phyloP scores from a whole-genome alignment of 2,329 filamentous ascomycete genomes.

The Paracoccidioides lutzii region DNA sequence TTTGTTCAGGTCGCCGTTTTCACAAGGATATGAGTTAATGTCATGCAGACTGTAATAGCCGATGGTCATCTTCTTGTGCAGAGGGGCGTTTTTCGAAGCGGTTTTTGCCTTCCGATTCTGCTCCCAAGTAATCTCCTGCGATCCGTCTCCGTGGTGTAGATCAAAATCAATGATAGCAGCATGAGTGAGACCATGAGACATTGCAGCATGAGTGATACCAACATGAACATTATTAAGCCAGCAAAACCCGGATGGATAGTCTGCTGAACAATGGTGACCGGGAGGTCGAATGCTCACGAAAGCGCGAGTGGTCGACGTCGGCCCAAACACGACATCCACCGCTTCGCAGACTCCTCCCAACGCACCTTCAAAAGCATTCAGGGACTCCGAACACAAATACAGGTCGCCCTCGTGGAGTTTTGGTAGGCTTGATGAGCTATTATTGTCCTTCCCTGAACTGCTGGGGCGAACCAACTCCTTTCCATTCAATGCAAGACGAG shows the following conservation, averaged over 20 bases:
- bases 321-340: slow-evolving; percentile 67
- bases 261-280: slow-evolving; percentile 86
- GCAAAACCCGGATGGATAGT: slow-evolving; percentile 87
- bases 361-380: slow-evolving; percentile 78
- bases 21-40: slow-evolving; percentile 96
- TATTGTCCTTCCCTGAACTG: slow-evolving; percentile 25
- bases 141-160: slow-evolving; percentile 88
- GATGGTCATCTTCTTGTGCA: slow-evolving; percentile 72
- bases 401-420: slow-evolving; percentile 78
- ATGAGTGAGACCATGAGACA: slow-evolving; percentile 76
- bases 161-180: slow-evolving; percentile 90
- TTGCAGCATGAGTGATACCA: slow-evolving; percentile 79
- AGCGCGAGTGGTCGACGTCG: slow-evolving; percentile 54
- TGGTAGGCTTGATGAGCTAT: slow-evolving; percentile 29
- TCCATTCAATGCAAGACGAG: slow-evolving; percentile 60
- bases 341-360: slow-evolving; percentile 89
- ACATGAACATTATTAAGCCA: slow-evolving; percentile 99
- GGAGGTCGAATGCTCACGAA: slow-evolving; percentile 90
- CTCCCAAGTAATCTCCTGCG: slow-evolving; percentile 83
- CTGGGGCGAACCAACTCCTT: slow-evolving; percentile 61
- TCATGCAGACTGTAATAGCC: slow-evolving; percentile 96
- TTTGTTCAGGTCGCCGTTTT: slow-evolving; percentile 84
- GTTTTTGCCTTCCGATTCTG: slow-evolving; percentile 60
- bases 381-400: slow-evolving; percentile 76
- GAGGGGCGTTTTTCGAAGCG: slow-evolving; percentile 55